Evolutionary conservation across 2,329 filamentous ascomycete genomes (phyloP), one percentile per base, ranked within the genome.

Genomic region (Trichoderma sp.): DNA sequence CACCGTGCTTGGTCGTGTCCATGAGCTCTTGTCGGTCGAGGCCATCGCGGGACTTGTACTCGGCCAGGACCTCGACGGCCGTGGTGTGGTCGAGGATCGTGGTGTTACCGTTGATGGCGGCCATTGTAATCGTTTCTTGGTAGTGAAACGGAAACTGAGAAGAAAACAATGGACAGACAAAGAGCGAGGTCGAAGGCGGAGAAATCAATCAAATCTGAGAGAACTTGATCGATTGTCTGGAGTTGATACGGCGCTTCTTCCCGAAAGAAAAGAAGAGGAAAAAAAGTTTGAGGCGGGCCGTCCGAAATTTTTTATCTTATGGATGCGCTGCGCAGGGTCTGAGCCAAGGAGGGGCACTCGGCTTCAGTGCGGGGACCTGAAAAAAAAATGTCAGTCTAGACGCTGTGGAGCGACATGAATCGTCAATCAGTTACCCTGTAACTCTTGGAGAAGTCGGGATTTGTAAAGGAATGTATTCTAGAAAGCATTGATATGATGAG

Each of bases 1-100:
- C 95, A 68, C 95, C 95, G 75, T 93, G 91, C 79, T 89, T 90
- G 82, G 90, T 90, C 71, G 94, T 93, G 82, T 99, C 91, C 78
- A 98, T 88, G 72, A 99, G 85, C 69, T 92, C 89, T 75, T 92
- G 83, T 74, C 96, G 87, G 76, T 92, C 88, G 73, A 99, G 89
- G 67, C 95, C 95, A 87, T 99, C 95, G 72, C 82, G 84, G 77
- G 85, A 84, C 70, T 88, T 77, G 79, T 97, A 97, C 75, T 94
- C 87, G 78, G 90, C 85, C 77, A 98, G 85, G 71, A 93, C 81
- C 75, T 96, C 89, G 69, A 93, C 81, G 69, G 94, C 95, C 75
- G 83, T 89, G 76, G 83, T 82, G 82, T 84, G 84, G 83, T 96
- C 91, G 72, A 92, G 82, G 75, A 89, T 82, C 78, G 88, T 80